Evolutionary conservation across 805 yeast genomes (phyloP), one percentile per base, ranked within the genome.

Genomic region (Starmerella bombicola): DNA sequence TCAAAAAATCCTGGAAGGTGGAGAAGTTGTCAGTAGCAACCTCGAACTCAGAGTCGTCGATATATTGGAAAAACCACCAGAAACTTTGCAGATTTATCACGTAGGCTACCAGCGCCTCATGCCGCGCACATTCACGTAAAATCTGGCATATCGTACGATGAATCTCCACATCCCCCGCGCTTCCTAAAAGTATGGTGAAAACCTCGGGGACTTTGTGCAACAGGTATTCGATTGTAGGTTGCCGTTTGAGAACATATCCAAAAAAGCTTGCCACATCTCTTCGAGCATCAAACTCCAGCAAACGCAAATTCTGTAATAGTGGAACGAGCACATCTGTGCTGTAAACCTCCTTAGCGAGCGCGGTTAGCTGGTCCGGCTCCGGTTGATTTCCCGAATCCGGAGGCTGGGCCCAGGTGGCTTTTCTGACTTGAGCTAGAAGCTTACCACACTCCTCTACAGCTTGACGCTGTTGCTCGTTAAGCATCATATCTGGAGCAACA

Each of bases 1-100:
- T 75, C 35, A 91, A 65, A 28, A 81, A 63, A 46, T 78, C 88
- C 71, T 52, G 80, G 63, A 65, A 43, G 1, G 94, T 82, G 40
- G 78, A 75, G 60, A 88, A 81, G 1, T 94, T 74, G 56, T 85
- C 95, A 0, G 95, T 82, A 42, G 94, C 84, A 18, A 81, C 74
- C 61, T 91, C 97, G 63, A 91, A 91, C 22, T 80, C 75, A 4
- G 78, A 78, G 29, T 71, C 66, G 50, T 76, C 78, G 30, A 82
- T 81, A 57, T 80, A 83, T 33, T 71, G 74, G 60, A 91, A 88
- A 53, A 76, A 78, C 46, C 74, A 73, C 97, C 97, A 91, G 48
- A 88, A 68, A 19, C 66, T 63, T 16, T 73, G 70, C 48, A 76
- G 76, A 32, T 67, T 61, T 31, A 88, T 55, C 9, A 84, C 66